Base-by-base conservation (phyloP, 2,329 filamentous ascomycete genomes). In the Colletotrichum magnum region DNA sequence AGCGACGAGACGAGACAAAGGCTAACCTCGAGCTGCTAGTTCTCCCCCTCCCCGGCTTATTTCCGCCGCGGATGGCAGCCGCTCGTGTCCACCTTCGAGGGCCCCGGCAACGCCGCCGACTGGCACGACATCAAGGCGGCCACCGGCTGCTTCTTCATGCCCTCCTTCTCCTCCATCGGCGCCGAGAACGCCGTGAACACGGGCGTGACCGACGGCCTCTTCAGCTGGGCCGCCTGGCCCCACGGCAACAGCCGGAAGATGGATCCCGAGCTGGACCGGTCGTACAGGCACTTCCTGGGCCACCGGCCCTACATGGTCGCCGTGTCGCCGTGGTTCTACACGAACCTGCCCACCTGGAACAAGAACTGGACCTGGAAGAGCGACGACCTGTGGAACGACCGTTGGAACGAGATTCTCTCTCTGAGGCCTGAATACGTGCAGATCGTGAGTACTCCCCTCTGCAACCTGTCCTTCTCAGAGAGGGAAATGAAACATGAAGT, bases 331-430 rank as follows among this genome's bases (percentile, higher is more conserved):
- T 89, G 86, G 87, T 89, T 89, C 76, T 89, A 85, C 76, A 89
- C 89, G 54, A 86, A 89, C 67, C 79, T 90, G 3, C 84, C 87
- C 0, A 79, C 80, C 7, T 90, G 83, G 73, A 77, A 79, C 52
- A 91, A 91, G 78, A 89, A 90, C 74, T 92, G 89, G 88, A 79
- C 90, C 5, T 92, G 87, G 82, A 83, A 84, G 24, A 87, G 88
- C n/a, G 89, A 91, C 72, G 81, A 85, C 64, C 77, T 91, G 12
- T 92, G 89, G 88, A 85, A 83, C 70, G 80, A 88, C 61, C 85
- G 89, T 7, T 91, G 89, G 89, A 77, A 82, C 13, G 73, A 82
- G 84, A 59, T 89, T 79, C 80, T 84, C 79, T 18, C 83, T 84
- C n/a, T 87, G 88, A 71, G 79, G 81, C 86, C 87, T 0, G 80